A percentile compares a stretch with the other conserved stretches of the same genome.
Evolutionary conservation across 2,329 filamentous ascomycete genomes (phyloP).

Genomic region (Fusarium napiforme): DNA sequence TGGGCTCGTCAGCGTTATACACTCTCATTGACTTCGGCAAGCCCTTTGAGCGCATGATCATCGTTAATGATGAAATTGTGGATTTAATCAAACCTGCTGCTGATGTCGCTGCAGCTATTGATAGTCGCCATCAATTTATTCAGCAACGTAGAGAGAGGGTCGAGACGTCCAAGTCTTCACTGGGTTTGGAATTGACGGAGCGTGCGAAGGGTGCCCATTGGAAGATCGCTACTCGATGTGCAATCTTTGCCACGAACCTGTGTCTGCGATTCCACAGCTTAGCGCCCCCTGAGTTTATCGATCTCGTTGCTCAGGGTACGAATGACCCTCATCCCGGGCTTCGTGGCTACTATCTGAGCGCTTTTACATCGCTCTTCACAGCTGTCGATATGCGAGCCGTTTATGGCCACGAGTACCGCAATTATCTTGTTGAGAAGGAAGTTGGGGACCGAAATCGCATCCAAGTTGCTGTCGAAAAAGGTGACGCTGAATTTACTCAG

Average conservation of each 20-base stretch:
- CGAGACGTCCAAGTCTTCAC: conserved; percentile 81
- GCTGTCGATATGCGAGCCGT: conserved; percentile 87
- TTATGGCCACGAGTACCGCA: conserved; percentile 87
- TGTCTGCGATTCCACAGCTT: conserved; percentile 92
- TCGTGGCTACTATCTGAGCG: conserved; percentile 82
- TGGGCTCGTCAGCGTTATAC: conserved; percentile 84
- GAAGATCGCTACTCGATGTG: conserved; percentile 93
- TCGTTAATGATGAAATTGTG: conserved; percentile 78
- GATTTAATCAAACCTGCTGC: conserved; percentile 76
- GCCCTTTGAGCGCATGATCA: conserved; percentile 84
- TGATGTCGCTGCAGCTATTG: conserved; percentile 70
- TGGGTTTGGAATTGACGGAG: conserved; percentile 85
- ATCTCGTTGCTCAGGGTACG: conserved; percentile 82
- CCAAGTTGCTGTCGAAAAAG: conserved; percentile 75
- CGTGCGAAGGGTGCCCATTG: conserved; percentile 86
- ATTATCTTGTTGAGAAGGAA: conserved; percentile 85
- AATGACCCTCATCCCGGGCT: conserved; percentile 92
- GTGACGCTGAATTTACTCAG: conserved; percentile 81
- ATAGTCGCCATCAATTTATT: conserved; percentile 74
- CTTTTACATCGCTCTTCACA: conserved; percentile 81
- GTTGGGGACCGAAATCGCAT: conserved; percentile 77
- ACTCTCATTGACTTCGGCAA: conserved; percentile 93
- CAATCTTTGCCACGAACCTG: conserved; percentile 89
- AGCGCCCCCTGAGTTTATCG: conserved; percentile 82
- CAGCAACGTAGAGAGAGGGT: conserved; percentile 79